Percentiles rank a stretch among this genome's conserved stretches.
Conservation (phyloP, 2,329 filamentous ascomycete species). For the Cercospora janseana region DNA sequence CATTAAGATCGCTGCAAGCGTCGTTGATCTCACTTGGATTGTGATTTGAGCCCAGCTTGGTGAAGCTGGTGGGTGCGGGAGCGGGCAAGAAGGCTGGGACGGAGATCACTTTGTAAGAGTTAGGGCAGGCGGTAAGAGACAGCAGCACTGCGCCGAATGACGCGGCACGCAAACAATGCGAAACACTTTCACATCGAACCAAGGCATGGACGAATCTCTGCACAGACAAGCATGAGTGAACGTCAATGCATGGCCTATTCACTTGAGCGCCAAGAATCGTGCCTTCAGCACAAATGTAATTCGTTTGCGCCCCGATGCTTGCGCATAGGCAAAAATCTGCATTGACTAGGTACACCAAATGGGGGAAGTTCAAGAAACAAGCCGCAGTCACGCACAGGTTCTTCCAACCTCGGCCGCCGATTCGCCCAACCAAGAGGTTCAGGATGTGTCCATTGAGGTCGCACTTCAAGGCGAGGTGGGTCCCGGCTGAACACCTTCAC, state of each 20-base stretch:
- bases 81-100: neutral
- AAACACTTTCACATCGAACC: too few relatives aligned
- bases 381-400: neutral
- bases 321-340: neutral
- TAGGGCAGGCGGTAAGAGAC: neutral
- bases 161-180: neutral
- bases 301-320: neutral
- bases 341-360: neutral
- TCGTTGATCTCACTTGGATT: too few relatives aligned
- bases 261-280: neutral
- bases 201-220: too few relatives aligned
- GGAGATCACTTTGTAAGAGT: neutral
- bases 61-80: neutral
- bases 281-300: neutral
- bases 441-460: neutral
- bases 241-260: neutral
- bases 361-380: neutral
- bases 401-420: neutral
- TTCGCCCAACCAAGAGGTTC: neutral
- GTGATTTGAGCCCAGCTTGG: neutral
- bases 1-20: constrained; percentile 44
- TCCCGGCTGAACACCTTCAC: too few relatives aligned
- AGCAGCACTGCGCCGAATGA: neutral
- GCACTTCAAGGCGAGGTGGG: neutral
- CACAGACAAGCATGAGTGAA: neutral